Base-by-base conservation (phyloP, 352 stramenopile genomes). In the Phytopythium vexans region DNA sequence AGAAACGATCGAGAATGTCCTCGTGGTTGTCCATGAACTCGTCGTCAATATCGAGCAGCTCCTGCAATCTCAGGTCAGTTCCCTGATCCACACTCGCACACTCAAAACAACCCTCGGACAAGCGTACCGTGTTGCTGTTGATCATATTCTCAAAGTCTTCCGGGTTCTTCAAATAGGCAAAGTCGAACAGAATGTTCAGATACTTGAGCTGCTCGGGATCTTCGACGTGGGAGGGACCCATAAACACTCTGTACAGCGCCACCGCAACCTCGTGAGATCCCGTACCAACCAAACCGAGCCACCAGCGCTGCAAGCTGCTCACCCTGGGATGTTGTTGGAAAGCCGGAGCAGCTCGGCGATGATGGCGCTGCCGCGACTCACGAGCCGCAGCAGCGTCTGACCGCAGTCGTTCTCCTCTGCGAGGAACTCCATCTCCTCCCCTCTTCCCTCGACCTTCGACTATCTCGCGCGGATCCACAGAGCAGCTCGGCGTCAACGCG, bases 71-170 rank as follows among this genome's bases (percentile, higher is more conserved):
- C 14, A 9, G 14, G 37, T 41, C 37, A 41, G 8, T 14, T 41
- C 9, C 9, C 8, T 2, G 14, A 14, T 14, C 14, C 11, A 49
- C 8, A n/a, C 36, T 51, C 0, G 9, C 6, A 35, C 21, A 48
- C 12, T 52, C 14, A 50, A 6, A 33, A 11, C 37, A 41, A 14
- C 37, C 39, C n/a, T 15, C 21, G 39, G 14, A 45, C 14, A 45
- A 11, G 67, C 69, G 40, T 50, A 93, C 83, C 70, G 85, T 93
- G 65, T 92, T 90, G 73, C 74, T 93, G 70, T 94, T 95, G 52
- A 97, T 76, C 77, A 89, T 88, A 47, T 91, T 96, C 60, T 98
- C 94, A 65, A 92, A 98, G 54, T 97, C 89, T 58, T 98, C 93
- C 1, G 92, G 88, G 56, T 95, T 97, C 63, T 97, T 96, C 48